These are phyloP conservation scores for Tephrocybe rancida DNA, from an alignment of 768 basidiomycete genomes.

Conservation along the genomic window DNA sequence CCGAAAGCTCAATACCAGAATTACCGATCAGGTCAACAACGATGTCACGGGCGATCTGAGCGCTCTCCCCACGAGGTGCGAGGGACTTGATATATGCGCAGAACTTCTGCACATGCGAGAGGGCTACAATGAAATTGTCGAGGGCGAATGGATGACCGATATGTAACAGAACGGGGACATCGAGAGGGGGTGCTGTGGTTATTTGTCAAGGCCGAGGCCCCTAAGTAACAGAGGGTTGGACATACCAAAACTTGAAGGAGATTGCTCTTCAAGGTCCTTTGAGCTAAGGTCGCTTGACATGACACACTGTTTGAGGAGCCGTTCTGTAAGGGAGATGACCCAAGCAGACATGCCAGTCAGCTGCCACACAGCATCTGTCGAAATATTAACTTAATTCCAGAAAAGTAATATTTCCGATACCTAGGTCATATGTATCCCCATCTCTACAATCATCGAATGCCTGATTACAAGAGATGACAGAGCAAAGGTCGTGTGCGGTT, in stretches of 20 bases:
- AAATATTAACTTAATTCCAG: constrained; percentile 1
- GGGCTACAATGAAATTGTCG: constrained; percentile 47
- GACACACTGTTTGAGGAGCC: constrained; percentile 58
- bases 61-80: constrained; percentile 59
- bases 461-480: constrained; percentile 56
- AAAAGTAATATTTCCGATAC: constrained; percentile 31
- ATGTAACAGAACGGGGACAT: constrained; percentile 52
- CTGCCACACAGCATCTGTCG: constrained; percentile 72
- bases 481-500: constrained; percentile 68
- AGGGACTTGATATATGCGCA: constrained; percentile 53
- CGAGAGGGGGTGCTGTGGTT: constrained; percentile 18
- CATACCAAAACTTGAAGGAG: constrained; percentile 4
- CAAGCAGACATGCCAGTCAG: constrained; percentile 64
- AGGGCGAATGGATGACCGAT: constrained; percentile 65
- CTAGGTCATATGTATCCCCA: constrained; percentile 61
- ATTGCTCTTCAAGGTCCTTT: not conserved
- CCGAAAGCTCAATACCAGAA: constrained; percentile 64
- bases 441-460: constrained; percentile 74
- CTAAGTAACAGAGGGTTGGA: not conserved
- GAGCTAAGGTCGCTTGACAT: constrained; percentile 28
- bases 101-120: constrained; percentile 62
- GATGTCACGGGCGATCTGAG: constrained; percentile 64
- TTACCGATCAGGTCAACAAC: constrained; percentile 64
- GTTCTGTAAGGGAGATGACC: constrained; percentile 63
- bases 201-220: not conserved